These are phyloP conservation scores for Oldenlandia corymbosa DNA, from an alignment of 257 asterid genomes.

Conservation along the genomic window DNA sequence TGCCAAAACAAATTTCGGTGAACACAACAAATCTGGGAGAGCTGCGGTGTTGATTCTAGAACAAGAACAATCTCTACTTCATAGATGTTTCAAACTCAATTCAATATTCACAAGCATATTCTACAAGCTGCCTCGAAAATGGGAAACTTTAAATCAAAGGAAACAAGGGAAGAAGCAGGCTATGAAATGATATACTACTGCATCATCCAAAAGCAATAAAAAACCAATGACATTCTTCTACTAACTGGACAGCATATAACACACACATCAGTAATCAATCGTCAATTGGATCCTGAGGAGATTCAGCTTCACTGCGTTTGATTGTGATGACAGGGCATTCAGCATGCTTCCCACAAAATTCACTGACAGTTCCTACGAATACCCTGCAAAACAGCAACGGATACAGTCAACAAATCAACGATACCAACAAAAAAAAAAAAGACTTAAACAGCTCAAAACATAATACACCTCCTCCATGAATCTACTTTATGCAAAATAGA, in stretches of 20 bases:
- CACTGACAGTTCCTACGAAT: constrained; percentile 91
- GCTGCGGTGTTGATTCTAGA: no score
- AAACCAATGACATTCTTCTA: background rate
- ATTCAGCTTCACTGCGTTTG: constrained; percentile 49
- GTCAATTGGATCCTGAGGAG: constrained; percentile 54
- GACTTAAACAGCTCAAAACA: no score
- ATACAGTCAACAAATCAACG: background rate
- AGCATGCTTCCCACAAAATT: constrained; percentile 79
- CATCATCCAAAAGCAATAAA: background rate
- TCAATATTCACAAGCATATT: background rate
- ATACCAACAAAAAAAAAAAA: background rate
- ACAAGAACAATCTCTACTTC: no score
- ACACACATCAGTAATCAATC: constrained; percentile 23
- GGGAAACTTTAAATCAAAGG: background rate
- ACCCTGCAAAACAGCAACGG: constrained; percentile 43
- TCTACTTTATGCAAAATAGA: no score
- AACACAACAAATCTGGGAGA: no score
- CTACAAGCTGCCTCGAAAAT: background rate
- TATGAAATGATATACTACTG: no score
- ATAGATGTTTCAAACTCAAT: background rate
- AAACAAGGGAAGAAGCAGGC: background rate
- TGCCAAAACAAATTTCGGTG: no score
- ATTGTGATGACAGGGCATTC: constrained; percentile 49
- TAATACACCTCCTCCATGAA: no score
- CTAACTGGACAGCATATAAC: background rate